Evolutionary conservation across 2,329 filamentous ascomycete genomes (phyloP).

Genomic region (Aspergillus oerlinghausenensis): DNA sequence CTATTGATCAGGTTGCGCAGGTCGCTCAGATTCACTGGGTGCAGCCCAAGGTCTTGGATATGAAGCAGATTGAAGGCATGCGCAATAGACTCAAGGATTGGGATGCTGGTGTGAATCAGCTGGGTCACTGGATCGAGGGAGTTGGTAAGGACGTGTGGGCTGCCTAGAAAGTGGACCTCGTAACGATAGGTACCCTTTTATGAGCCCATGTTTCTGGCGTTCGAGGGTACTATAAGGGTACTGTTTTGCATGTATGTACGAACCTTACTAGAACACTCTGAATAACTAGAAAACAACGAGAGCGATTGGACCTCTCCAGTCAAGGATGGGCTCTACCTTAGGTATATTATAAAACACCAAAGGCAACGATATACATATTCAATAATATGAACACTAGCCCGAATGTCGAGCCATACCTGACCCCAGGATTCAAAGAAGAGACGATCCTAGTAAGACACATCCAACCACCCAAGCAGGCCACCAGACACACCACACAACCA

Average conservation of each 20-base stretch:
- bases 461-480: constrained; percentile 84
- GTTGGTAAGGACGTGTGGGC: constrained; percentile 96
- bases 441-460: constrained; percentile 31
- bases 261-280: constrained; percentile 8
- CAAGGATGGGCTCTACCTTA: not conserved
- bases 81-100: constrained; percentile 81
- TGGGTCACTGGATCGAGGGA: constrained; percentile 95
- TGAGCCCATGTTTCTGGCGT: not conserved
- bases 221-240: not conserved
- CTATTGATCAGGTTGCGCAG: constrained; percentile 93
- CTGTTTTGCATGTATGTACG: constrained; percentile 14
- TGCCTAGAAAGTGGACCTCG: constrained; percentile 47
- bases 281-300: constrained; percentile 8
- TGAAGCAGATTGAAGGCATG: constrained; percentile 93
- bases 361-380: not conserved
- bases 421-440: constrained; percentile 21
- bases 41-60: constrained; percentile 94
- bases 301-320: not conserved
- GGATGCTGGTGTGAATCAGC: constrained; percentile 91
- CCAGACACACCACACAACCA: constrained; percentile 93
- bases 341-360: not conserved
- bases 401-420: not conserved
- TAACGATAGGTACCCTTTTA: not conserved
- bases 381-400: not conserved
- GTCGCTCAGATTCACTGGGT: constrained; percentile 97